Evolutionary conservation across 2,329 filamentous ascomycete genomes (phyloP).

Genomic region (Neonectria sp.): DNA sequence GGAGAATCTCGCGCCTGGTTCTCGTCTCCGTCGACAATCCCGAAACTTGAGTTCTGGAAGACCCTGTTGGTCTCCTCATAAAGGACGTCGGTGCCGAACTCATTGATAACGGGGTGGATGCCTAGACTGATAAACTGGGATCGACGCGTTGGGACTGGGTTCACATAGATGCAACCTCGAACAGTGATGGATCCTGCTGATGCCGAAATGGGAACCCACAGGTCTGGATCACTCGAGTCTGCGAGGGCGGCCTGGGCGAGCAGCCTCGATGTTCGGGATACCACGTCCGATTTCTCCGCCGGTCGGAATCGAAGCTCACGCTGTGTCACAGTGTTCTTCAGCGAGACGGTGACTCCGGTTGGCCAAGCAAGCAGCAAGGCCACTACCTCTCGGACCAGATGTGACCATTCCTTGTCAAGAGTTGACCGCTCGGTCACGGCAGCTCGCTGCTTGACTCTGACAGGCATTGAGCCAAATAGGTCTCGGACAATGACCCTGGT

Average conservation of each 20-base stretch:
- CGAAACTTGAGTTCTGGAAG: conserved; percentile 85
- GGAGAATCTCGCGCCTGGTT: conserved; percentile 49
- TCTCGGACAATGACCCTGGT: conserved; percentile 84
- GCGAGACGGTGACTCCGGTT: conserved; percentile 66
- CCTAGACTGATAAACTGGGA: conserved; percentile 88
- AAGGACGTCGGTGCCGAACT: conserved; percentile 73
- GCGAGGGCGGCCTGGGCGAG: conserved; percentile 78
- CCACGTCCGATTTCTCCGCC: conserved; percentile 37
- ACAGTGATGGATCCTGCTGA: conserved; percentile 74
- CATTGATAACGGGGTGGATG: conserved; percentile 73
- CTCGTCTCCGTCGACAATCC: conserved; percentile 66
- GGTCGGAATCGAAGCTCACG: conserved; percentile 57
- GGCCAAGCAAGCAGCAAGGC: conserved; percentile 81
- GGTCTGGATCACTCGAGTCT: conserved; percentile 62
- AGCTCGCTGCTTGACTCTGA: conserved; percentile 86
- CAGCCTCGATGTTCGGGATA: conserved; percentile 60
- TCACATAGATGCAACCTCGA: conserved; percentile 78
- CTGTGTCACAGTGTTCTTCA: conserved; percentile 66
- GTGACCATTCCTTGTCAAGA: conserved; percentile 76
- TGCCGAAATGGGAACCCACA: conserved; percentile 82
- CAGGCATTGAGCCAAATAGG: conserved; percentile 91
- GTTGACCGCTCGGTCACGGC: conserved; percentile 65
- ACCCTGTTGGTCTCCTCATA: conserved; percentile 85
- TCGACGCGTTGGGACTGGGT: conserved; percentile 79
- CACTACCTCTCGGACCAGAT: conserved; percentile 71